Evolutionary conservation across 768 basidiomycete genomes (phyloP).

Genomic region (Russula sp.): DNA sequence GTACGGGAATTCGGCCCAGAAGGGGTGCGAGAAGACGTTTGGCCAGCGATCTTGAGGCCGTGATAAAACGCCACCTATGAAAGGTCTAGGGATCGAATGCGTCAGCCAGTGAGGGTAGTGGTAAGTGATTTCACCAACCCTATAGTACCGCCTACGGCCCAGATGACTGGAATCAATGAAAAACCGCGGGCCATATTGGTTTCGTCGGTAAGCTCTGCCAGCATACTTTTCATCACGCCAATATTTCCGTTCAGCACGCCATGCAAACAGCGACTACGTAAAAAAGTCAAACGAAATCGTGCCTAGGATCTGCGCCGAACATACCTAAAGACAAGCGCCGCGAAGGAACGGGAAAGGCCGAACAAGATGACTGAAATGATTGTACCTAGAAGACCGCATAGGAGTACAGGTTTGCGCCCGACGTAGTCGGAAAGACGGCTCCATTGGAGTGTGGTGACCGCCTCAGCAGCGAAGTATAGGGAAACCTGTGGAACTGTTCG

Average conservation of each 20-base stretch:
- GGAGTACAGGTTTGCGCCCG: slow-evolving; percentile 44
- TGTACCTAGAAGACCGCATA: slow-evolving; percentile 34
- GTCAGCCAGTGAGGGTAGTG: not conserved
- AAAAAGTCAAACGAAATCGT: not conserved
- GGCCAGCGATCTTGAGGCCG: slow-evolving; percentile 27
- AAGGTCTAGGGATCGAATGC: slow-evolving; percentile 4
- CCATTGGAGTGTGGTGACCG: slow-evolving; percentile 43
- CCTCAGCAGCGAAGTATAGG: slow-evolving; percentile 43
- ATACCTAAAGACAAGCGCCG: slow-evolving; percentile 28
- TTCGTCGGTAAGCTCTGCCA: slow-evolving; percentile 60
- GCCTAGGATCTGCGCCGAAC: not conserved
- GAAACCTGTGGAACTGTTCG: slow-evolving; percentile 35
- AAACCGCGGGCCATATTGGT: slow-evolving; percentile 47
- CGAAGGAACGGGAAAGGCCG: slow-evolving; percentile 35
- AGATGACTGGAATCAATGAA: slow-evolving; percentile 32
- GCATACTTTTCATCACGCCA: slow-evolving; percentile 66
- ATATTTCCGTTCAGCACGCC: slow-evolving; percentile 19
- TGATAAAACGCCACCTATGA: slow-evolving; percentile 26
- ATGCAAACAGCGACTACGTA: slow-evolving; percentile 8
- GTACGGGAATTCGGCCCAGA: slow-evolving; percentile 28
- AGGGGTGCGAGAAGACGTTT: slow-evolving; percentile 19
- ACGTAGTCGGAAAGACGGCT: slow-evolving; percentile 41
- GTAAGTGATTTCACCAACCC: not conserved
- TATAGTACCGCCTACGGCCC: slow-evolving; percentile 10
- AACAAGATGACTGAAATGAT: slow-evolving; percentile 33